Conservation (phyloP, 164 flowering plant genomes). For the Warburgia ugandensis region DNA sequence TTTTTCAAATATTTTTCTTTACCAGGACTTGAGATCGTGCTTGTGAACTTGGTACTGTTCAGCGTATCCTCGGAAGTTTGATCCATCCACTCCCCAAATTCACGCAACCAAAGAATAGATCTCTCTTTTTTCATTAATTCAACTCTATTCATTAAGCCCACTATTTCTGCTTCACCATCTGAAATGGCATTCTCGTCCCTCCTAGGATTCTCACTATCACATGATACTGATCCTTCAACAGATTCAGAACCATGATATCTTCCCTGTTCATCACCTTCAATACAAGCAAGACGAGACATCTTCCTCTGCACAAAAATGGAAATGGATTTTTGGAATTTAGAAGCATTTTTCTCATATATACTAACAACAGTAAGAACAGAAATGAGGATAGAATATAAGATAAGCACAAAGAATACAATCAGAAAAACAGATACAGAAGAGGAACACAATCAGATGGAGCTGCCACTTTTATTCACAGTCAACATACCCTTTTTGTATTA, state of each 20-base stretch:
- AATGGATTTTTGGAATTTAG: too few species aligned
- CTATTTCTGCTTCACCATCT: slow-evolving; percentile 70
- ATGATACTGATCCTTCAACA: slow-evolving; percentile 55
- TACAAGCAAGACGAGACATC: slow-evolving; percentile 63
- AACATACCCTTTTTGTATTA: slow-evolving; percentile 46
- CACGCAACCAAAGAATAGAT: slow-evolving; percentile 72
- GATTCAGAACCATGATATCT: slow-evolving; percentile 26
- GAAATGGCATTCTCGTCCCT: slow-evolving; percentile 41
- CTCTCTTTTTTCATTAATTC: slow-evolving; percentile 83
- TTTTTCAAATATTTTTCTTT: slow-evolving; percentile 22
- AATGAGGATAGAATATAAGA: too few species aligned
- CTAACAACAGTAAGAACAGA: too few species aligned
- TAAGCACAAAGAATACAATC: too few species aligned
- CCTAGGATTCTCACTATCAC: slow-evolving; percentile 50
- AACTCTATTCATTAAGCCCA: slow-evolving; percentile 54
- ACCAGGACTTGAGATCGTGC: slow-evolving; percentile 8
- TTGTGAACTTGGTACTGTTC: slow-evolving; percentile 20
- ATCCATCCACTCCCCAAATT: slow-evolving; percentile 80
- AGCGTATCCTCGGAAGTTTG: slow-evolving; percentile 29
- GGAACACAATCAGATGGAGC: background rate
- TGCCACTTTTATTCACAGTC: background rate
- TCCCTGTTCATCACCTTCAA: slow-evolving; percentile 58
- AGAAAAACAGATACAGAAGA: too few species aligned
- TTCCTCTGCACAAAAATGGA: slow-evolving; percentile 41
- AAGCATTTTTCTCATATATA: too few species aligned